Base-by-base conservation (phyloP, 2,329 filamentous ascomycete species). In the Zasmidium citrigriseum region DNA sequence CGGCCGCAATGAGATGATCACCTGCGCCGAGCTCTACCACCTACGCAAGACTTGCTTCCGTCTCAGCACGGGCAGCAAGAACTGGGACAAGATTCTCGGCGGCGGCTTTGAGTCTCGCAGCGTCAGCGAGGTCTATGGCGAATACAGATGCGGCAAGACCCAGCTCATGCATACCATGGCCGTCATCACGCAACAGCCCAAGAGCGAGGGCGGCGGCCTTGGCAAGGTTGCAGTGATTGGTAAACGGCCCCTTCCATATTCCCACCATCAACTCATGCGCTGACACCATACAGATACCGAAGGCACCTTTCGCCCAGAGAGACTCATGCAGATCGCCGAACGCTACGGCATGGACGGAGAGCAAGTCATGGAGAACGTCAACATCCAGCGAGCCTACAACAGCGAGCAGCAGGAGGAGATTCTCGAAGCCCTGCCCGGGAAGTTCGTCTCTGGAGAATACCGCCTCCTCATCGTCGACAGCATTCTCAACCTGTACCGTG, bases 91-190 rank as follows among this genome's bases (percentile, higher is more conserved):
- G 16, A 85, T 87, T 58, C 79, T 89, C 3, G 48, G 53, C 27
- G 87, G 87, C 61, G 86, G 86, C 22, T 89, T 89, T 64, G 85
- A 88, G 71, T 89, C 85, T 46, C 86, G 86, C 83, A 88, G 85
- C 67, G 87, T 89, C 70, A 88, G 83, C 64, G 86, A 86, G 67
- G 81, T 85, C 23, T 86, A 82, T 71, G 83, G 83, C 60, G 83
- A 86, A 66, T 86, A 82, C 64, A 80, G 83, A 63, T 89, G 86
- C 69, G 86, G 87, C 59, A 89, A 89, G 75, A 89, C 86, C 18
- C 87, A 89, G 70, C 76, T 89, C 24, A 85, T 83, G 3, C 87
- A 89, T 69, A 89, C 87, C 4, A 84, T 89, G 80, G 84, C 85
- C 45, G 86, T 89, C 34, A 80, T 87, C 54, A 83, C 85, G 27